phyloP scores from a whole-genome alignment of 768 basidiomycete genomes.

The Leucosporidium yakuticum region DNA sequence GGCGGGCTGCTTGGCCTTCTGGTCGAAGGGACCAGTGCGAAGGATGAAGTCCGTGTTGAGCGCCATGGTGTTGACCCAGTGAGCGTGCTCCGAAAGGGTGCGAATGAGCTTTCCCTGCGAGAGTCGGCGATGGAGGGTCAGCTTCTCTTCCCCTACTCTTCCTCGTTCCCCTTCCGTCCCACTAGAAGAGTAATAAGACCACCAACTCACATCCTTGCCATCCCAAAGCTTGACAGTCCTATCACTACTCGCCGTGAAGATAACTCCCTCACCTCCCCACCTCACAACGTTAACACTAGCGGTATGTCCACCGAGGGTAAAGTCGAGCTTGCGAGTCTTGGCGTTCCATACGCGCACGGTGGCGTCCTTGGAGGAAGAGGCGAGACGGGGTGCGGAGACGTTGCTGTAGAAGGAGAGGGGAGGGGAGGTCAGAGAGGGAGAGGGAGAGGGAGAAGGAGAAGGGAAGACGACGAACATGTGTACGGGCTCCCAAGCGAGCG shows the following conservation, averaged over 20 bases:
- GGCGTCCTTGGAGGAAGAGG: constrained; percentile 92
- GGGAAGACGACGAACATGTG: constrained; percentile 60
- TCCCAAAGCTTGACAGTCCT: constrained; percentile 93
- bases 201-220: constrained; percentile 58
- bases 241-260: constrained; percentile 94
- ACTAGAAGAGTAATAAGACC: constrained; percentile 5
- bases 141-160: background rate
- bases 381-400: constrained; percentile 68
- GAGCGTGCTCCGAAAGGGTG: constrained; percentile 87
- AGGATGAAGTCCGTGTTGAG: constrained; percentile 92
- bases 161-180: background rate
- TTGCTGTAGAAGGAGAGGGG: constrained; percentile 52
- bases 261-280: constrained; percentile 87
- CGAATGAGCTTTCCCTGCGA: constrained; percentile 74
- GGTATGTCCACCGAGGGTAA: constrained; percentile 84
- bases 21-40: constrained; percentile 90
- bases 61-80: constrained; percentile 97
- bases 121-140: constrained; percentile 6
- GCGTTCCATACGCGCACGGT: constrained; percentile 94
- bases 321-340: constrained; percentile 63
- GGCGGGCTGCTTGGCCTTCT: constrained; percentile 67
- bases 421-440: constrained; percentile 18
- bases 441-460: background rate
- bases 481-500: constrained; percentile 90
- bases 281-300: constrained; percentile 90